Evolutionary conservation across 495 filamentous ascomycete genomes (phyloP).

Genomic region (Cercophora samala): DNA sequence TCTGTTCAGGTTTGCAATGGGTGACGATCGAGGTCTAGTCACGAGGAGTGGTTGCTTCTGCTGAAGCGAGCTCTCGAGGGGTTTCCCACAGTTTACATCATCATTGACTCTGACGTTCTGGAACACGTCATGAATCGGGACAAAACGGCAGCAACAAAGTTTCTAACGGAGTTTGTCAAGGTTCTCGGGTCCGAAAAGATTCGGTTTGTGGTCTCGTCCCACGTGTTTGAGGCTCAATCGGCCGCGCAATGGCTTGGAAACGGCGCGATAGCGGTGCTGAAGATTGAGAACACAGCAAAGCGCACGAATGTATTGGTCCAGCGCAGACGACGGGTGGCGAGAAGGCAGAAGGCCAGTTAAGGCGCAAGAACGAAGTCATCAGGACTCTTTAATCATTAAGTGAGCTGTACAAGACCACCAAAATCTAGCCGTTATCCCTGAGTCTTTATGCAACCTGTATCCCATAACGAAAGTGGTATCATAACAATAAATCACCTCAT

Average conservation of each 20-base stretch:
- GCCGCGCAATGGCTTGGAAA: neutral
- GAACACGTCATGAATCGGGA: neutral
- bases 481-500: neutral
- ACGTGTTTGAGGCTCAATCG: neutral
- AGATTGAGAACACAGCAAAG: neutral
- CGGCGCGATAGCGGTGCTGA: neutral
- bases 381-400: too few relatives aligned
- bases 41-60: constrained; percentile 1
- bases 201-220: neutral
- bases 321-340: neutral
- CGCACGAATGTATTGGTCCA: neutral
- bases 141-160: neutral
- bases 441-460: neutral
- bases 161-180: neutral
- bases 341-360: neutral
- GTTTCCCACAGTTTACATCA: constrained; percentile 2
- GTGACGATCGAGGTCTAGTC: neutral
- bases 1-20: too few relatives aligned
- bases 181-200: neutral
- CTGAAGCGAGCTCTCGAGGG: constrained; percentile 2
- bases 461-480: neutral
- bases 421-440: too few relatives aligned
- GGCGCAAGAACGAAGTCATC: too few relatives aligned
- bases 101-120: constrained; percentile 3
- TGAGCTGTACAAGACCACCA: too few relatives aligned